A percentile compares a stretch with the other conserved stretches of the same genome.
Evolutionary conservation across 2,329 filamentous ascomycete species (phyloP).

Genomic region (Fusarium sp.): DNA sequence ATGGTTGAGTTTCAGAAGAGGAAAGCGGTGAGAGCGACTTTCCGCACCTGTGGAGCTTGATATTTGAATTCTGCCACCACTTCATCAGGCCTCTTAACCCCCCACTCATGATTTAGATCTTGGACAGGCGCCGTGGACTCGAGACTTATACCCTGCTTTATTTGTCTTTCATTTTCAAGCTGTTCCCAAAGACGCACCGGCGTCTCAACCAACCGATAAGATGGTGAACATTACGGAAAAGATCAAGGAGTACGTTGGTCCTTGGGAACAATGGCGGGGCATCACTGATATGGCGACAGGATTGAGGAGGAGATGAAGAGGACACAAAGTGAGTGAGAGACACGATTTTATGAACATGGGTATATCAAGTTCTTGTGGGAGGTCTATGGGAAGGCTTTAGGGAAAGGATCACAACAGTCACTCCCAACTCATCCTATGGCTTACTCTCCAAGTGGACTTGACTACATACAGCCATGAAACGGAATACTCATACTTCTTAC

Average conservation of each 20-base stretch:
- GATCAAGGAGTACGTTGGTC: constrained; percentile 88
- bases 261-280: constrained; percentile 7
- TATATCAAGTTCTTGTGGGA: neutral
- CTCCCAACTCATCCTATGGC: neutral
- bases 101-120: constrained; percentile 45
- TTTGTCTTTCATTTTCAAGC: constrained; percentile 10
- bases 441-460: neutral
- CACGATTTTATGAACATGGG: neutral
- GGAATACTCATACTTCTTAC: neutral
- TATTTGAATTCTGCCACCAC: constrained; percentile 42
- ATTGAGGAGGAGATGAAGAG: constrained; percentile 99
- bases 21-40: constrained; percentile 47
- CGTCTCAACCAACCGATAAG: constrained; percentile 52
- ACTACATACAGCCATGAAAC: neutral
- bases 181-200: constrained; percentile 34
- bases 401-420: neutral
- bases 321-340: constrained; percentile 84
- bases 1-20: constrained; percentile 15
- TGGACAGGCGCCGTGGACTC: constrained; percentile 17
- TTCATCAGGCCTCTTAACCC: constrained; percentile 44
- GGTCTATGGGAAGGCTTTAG: neutral
- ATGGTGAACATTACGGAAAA: constrained; percentile 99
- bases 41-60: constrained; percentile 32
- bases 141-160: constrained; percentile 22
- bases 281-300: constrained; percentile 62